Percentiles rank a stretch among this genome's conserved stretches.
phyloP scores from a whole-genome alignment of 139 green algal species.

The Tetraselmis chui region DNA sequence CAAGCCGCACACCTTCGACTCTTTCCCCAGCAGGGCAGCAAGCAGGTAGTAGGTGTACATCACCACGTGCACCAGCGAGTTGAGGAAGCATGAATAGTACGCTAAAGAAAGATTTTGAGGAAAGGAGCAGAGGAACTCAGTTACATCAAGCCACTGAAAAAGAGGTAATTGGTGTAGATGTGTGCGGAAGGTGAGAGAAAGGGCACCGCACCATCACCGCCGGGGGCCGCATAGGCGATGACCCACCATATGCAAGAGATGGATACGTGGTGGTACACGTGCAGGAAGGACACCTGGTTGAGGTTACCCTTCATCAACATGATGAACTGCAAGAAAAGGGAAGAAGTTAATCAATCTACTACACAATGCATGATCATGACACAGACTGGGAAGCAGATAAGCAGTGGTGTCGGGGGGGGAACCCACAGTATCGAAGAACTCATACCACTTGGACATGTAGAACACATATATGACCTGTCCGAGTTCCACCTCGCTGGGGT shows the following conservation, averaged over 20 bases:
- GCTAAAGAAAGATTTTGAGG: slow-evolving; percentile 16
- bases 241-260: slow-evolving; percentile 68
- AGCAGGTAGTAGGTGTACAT: slow-evolving; percentile 73
- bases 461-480: slow-evolving; percentile 55
- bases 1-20: slow-evolving; percentile 25
- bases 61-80: slow-evolving; percentile 61
- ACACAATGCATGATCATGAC: background rate
- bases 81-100: slow-evolving; percentile 55
- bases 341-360: background rate
- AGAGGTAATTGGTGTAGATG: background rate
- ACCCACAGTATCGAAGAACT: slow-evolving; percentile 57
- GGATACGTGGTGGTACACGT: slow-evolving; percentile 67
- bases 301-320: slow-evolving; percentile 67
- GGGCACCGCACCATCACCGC: slow-evolving; percentile 36
- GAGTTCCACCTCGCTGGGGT: slow-evolving; percentile 29
- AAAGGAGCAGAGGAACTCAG: too few relatives aligned
- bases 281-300: slow-evolving; percentile 55
- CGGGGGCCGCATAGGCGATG: slow-evolving; percentile 45
- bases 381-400: background rate
- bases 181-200: background rate
- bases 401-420: too few relatives aligned
- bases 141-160: background rate
- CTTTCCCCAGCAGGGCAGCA: slow-evolving; percentile 43
- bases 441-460: slow-evolving; percentile 63
- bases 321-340: slow-evolving; percentile 38